A percentile compares a stretch with the other conserved stretches of the same genome.
These are phyloP conservation scores for Claviceps arundinis DNA, from an alignment of 2,329 filamentous ascomycete genomes.

Conservation along the genomic window DNA sequence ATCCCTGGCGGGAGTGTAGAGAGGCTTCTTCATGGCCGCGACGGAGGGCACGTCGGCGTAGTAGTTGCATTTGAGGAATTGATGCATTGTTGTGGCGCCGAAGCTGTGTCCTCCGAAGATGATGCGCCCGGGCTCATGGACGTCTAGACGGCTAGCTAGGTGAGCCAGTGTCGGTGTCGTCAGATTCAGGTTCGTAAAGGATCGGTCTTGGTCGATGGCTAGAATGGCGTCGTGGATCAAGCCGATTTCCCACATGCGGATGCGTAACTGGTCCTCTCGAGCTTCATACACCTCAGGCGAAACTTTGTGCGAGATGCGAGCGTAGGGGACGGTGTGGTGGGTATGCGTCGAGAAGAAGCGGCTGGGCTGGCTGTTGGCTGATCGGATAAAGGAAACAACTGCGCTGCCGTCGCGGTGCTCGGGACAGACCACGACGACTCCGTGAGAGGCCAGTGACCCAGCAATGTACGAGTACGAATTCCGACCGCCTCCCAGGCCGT, in stretches of 20 bases:
- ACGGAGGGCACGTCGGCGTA: slow-evolving; percentile 41
- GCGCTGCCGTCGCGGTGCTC: slow-evolving; percentile 76
- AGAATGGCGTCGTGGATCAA: slow-evolving; percentile 55
- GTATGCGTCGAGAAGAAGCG: slow-evolving; percentile 12
- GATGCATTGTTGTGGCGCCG: slow-evolving; percentile 59
- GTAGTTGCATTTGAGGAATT: slow-evolving; percentile 69
- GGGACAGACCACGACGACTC: slow-evolving; percentile 65
- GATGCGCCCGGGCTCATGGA: slow-evolving; percentile 59
- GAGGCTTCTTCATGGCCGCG: slow-evolving; percentile 34
- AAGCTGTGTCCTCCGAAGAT: slow-evolving; percentile 73
- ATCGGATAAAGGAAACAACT: slow-evolving; percentile 58
- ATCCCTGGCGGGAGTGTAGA: slow-evolving; percentile 45
- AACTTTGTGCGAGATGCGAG: slow-evolving; percentile 46
- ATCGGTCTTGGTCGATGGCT: slow-evolving; percentile 46
- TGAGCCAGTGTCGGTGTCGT: slow-evolving; percentile 37
- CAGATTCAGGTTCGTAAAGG: slow-evolving; percentile 39
- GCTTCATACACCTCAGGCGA: slow-evolving; percentile 51
- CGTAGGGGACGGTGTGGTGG: slow-evolving; percentile 31
- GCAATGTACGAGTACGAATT: slow-evolving; percentile 79
- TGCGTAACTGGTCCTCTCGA: slow-evolving; percentile 58
- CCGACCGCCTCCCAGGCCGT: slow-evolving; percentile 67
- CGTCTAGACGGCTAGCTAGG: slow-evolving; percentile 49
- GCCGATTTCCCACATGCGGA: slow-evolving; percentile 68
- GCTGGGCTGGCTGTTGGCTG: slow-evolving; percentile 33
- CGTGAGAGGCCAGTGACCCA: slow-evolving; percentile 67